phyloP scores from a whole-genome alignment of 1,284 basidiomycete species.

The Microbotryum intermedium region DNA sequence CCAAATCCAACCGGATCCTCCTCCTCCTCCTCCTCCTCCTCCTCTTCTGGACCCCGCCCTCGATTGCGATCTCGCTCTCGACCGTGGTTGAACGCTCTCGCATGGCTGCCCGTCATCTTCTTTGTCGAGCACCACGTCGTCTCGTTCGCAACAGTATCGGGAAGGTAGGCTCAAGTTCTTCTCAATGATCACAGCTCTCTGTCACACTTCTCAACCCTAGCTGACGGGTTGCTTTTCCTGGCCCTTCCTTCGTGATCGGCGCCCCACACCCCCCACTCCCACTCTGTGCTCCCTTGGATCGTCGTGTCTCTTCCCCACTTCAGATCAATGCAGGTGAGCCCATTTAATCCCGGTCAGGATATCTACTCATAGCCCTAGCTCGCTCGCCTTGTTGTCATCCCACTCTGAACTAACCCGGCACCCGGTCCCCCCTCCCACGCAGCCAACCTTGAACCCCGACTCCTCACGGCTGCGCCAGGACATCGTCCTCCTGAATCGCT shows the following conservation, averaged over 20 bases:
- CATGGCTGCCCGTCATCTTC: slow-evolving; percentile 46
- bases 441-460: slow-evolving; percentile 45
- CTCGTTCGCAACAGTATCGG: slow-evolving; percentile 44
- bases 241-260: not conserved
- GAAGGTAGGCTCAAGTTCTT: slow-evolving; percentile 35
- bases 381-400: not conserved
- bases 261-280: not conserved
- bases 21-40: not conserved
- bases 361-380: no score
- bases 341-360: not conserved
- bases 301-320: not conserved
- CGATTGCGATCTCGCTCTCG: not conserved
- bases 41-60: not conserved
- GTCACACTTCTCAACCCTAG: not conserved
- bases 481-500: slow-evolving; percentile 46
- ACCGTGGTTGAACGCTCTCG: slow-evolving; percentile 29
- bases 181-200: not conserved
- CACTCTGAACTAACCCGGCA: not conserved
- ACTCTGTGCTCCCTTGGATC: not conserved
- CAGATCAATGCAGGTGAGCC: slow-evolving; percentile 41
- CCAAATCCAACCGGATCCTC: not conserved
- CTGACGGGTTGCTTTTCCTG: not conserved
- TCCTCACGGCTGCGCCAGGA: slow-evolving; percentile 41
- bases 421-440: not conserved
- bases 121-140: slow-evolving; percentile 45